Base-by-base conservation (phyloP, 2,329 filamentous ascomycete species). In the Chaetothyriales sp. region DNA sequence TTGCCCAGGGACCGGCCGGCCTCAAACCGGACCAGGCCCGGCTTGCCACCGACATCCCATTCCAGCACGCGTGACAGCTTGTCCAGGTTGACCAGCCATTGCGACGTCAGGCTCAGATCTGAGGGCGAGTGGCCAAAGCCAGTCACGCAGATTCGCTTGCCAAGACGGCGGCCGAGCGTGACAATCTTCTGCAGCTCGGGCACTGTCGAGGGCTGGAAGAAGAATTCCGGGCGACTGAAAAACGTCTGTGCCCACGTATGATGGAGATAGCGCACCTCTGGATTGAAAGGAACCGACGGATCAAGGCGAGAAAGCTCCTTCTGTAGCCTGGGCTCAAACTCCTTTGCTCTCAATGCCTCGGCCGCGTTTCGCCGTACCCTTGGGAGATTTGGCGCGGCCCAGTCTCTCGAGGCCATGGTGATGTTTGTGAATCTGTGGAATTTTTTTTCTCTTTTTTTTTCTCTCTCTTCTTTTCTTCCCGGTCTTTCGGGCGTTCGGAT, bases 231-330 rank as follows among this genome's bases (percentile, higher is more conserved):
- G 18, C 81, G 78, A 48, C 84, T 92, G 62, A 84, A 82, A 70
- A 93, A 95, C 47, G 92, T 96, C 63, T 83, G 82, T 42, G 92
- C 92, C 92, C 92, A 98, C 18, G 92, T 98, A 61, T 83, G 82
- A 71, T 96, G 92, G 47, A 81, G 69, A 66, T 96, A 81, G 49
- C 78, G 73, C 53, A 77, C 72, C 52, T 75, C 75, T 5, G 86
- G 85, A 65, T 83, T 84, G 70, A 96, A 95, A 44, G 87, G 80
- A 42, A 92, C 68, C 52, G 71, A 67, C 58, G 78, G 73, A 61
- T 81, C 73, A 63, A 79, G 73, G 56, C 72, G 73, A 32, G 72
- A 70, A 55, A 83, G 70, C 64, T 83, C 79, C 54, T 70, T 68
- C 52, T 68, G 59, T 56, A 81, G 66, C 53, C 63, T 56, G 59